These are phyloP conservation scores for Camelina laxa DNA, from an alignment of 345 rosid species.

Conservation along the genomic window DNA sequence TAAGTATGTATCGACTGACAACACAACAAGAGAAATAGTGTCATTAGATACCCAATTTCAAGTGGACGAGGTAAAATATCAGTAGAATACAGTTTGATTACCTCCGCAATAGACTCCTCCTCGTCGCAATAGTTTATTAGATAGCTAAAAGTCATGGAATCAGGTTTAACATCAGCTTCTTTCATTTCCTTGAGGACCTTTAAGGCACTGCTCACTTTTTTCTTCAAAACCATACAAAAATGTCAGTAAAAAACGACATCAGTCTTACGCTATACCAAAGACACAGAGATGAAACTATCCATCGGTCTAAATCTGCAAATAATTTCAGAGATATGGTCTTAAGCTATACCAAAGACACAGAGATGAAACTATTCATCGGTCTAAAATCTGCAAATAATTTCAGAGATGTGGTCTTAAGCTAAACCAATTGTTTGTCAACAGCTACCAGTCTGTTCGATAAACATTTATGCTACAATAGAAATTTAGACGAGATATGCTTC, in stretches of 20 bases:
- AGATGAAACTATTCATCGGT: conserved; percentile 2
- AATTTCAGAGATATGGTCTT: conserved; percentile 26
- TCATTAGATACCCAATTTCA: conserved; percentile 1
- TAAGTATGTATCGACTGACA: conserved; percentile 49
- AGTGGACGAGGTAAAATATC: neutral
- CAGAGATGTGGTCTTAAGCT: conserved; percentile 18
- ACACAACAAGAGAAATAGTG: conserved; percentile 1
- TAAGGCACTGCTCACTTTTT: conserved; percentile 57
- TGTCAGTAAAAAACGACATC: neutral
- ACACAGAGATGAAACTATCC: conserved; percentile 6
- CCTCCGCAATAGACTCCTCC: conserved; percentile 73
- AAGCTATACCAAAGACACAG: conserved; percentile 6
- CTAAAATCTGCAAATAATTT: conserved; percentile 16
- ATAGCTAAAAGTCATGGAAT: conserved; percentile 68
- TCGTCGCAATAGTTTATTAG: conserved; percentile 58
- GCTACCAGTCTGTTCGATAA: neutral
- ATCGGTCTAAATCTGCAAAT: neutral
- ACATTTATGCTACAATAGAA: conserved; percentile 15
- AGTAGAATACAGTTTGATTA: conserved; percentile 41
- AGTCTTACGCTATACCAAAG: neutral
- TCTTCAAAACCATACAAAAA: conserved; percentile 53
- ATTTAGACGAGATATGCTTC: conserved; percentile 2
- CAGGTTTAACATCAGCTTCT: conserved; percentile 65
- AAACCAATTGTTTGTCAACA: neutral
- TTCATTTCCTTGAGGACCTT: conserved; percentile 74